Evolutionary conservation across 2,329 filamentous ascomycete genomes (phyloP).

Genomic region (Lachnellula hyalina): DNA sequence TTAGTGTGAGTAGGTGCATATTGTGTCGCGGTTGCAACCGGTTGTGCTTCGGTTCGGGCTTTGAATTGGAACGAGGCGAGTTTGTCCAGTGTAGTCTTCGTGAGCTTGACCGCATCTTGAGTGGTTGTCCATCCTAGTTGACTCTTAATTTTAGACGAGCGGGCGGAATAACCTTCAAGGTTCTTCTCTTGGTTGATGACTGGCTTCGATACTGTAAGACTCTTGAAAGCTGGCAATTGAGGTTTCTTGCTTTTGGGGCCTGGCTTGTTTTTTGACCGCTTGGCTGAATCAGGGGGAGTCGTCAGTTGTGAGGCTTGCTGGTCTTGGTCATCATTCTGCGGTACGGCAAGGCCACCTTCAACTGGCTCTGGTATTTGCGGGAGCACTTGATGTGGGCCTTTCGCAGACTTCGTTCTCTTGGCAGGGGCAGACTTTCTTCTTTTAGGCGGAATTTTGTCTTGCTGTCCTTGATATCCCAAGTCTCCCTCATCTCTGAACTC

Average conservation of each 20-base stretch:
- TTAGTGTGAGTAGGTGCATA: not conserved
- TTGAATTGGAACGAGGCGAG: conserved; percentile 21
- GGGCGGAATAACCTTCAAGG: not conserved
- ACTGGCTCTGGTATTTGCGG: not conserved
- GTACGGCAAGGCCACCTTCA: not conserved
- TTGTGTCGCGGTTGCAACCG: not conserved
- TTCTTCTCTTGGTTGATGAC: conserved; percentile 4
- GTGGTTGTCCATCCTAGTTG: conserved; percentile 24
- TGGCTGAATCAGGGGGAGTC: conserved; percentile 12
- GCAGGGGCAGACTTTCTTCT: conserved; percentile 13
- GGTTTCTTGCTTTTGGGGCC: conserved; percentile 2
- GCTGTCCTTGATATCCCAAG: conserved; percentile 6
- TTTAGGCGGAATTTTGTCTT: conserved; percentile 8
- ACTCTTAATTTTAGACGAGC: conserved; percentile 12
- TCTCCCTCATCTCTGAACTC: conserved; percentile 17
- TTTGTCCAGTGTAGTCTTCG: conserved; percentile 26
- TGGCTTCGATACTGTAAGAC: conserved; percentile 22
- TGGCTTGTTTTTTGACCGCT: conserved; percentile 5
- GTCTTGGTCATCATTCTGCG: not conserved
- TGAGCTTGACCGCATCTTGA: conserved; percentile 23
- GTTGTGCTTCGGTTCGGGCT: too few relatives aligned
- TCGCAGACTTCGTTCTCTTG: conserved; percentile 10
- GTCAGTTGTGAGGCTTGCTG: conserved; percentile 9
- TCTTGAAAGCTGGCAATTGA: conserved; percentile 18
- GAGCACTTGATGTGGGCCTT: not conserved